Base-by-base conservation (phyloP, 2,329 filamentous ascomycete species). In the Scedosporium dehoogii region DNA sequence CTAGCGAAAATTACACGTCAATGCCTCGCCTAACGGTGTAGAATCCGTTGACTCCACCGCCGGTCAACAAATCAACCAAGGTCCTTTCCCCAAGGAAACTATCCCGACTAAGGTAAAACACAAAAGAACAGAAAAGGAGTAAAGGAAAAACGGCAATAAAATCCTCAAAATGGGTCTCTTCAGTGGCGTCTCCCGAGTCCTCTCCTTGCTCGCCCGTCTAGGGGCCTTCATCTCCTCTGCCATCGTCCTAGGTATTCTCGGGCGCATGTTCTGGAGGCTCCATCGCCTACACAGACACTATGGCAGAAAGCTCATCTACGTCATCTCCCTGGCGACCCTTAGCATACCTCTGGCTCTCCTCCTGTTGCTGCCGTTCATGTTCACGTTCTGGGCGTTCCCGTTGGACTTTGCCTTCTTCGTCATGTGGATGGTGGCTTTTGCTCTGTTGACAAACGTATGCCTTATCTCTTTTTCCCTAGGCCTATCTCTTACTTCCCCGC, bases 341-440 rank as follows among this genome's bases (percentile, higher is more conserved):
- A 65, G 62, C 59, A 69, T 72, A 41, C 62, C 70, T 42, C 71
- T 68, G 61, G 65, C 64, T 2, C 63, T 70, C 21, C 53, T 69
- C 27, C 58, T 69, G 27, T 66, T 65, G 23, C 41, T 57, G 1
- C 69, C 69, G 1, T 64, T 71, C 61, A 65, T 64, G 16, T 23
- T 56, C 25, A 64, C 69, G 1, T 69, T 69, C 38, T 41, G 68
- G 41, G 61, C 58, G 14, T 71, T 70, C 58, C 69, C 69, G 1
- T 60, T 69, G 6, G 69, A 71, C 62, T 67, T 70, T 27, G 44
- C 69, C 2, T 14, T 71, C 23, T 70, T 68, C 33, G 48, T 70
- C 25, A 68, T 68, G 67, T 71, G 69, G 69, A 64, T 71, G 14
- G 68, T 70, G 21, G 68, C 69, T 33, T 71, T 66, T 57, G 66